These are phyloP conservation scores for Xylaria polymorpha DNA, from an alignment of 2,329 filamentous ascomycete species.

Conservation along the genomic window DNA sequence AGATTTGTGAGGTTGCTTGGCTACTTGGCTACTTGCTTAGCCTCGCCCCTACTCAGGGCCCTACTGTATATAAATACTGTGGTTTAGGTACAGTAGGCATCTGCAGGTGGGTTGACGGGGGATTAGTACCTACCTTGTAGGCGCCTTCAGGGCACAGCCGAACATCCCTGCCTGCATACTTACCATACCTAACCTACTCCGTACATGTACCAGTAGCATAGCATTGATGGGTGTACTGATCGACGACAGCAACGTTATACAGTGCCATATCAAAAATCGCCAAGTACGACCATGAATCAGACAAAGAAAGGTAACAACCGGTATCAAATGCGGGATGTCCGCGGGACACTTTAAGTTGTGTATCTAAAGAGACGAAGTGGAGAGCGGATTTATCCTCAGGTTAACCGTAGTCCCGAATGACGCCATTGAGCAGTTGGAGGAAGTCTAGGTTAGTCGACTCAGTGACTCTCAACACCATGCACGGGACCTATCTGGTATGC, in stretches of 20 bases:
- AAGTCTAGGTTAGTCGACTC: not conserved
- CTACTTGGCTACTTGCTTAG: constrained; percentile 23
- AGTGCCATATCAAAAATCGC: not conserved
- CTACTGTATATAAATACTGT: not conserved
- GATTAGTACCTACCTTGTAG: not conserved
- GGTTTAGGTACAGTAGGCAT: not conserved
- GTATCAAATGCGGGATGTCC: not conserved
- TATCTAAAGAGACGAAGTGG: not conserved
- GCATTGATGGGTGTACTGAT: constrained; percentile 1
- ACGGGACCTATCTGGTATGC: not conserved
- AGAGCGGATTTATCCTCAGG: not conserved
- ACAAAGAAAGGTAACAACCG: not conserved
- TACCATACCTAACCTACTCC: constrained; percentile 2
- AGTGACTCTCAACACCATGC: not conserved
- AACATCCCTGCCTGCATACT: constrained; percentile 3
- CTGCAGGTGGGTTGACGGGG: not conserved
- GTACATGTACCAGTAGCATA: not conserved
- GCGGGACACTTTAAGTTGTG: not conserved
- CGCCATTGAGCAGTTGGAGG: constrained; percentile 18
- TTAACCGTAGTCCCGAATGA: constrained; percentile 11
- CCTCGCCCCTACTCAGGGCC: constrained; percentile 1
- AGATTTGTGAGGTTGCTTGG: constrained; percentile 31
- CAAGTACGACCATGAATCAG: not conserved
- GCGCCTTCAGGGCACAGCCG: not conserved
- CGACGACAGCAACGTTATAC: constrained; percentile 8